These are phyloP conservation scores for Ascochyta rabiei DNA, from an alignment of 2,329 filamentous ascomycete genomes.

Conservation along the genomic window DNA sequence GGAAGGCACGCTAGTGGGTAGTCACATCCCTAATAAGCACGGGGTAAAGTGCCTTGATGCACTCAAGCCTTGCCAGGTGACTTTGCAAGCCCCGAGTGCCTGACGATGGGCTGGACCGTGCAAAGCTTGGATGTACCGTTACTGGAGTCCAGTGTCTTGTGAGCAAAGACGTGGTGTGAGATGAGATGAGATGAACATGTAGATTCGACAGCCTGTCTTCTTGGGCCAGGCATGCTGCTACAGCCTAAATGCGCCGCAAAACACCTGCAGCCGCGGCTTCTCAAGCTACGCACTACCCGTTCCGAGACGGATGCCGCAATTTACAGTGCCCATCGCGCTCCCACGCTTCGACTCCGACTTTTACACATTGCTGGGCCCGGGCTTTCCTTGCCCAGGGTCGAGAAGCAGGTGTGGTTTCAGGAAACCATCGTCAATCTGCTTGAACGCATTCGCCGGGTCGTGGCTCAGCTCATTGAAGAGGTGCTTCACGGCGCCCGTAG, in stretches of 20 bases:
- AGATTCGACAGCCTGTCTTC: not conserved
- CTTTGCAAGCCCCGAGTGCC: slow-evolving; percentile 8
- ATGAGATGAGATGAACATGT: not conserved
- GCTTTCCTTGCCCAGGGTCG: slow-evolving; percentile 60
- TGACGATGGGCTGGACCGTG: slow-evolving; percentile 1
- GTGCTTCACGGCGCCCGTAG: slow-evolving; percentile 77
- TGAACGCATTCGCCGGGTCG: slow-evolving; percentile 88
- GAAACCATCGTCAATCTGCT: slow-evolving; percentile 92
- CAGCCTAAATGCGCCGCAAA: slow-evolving; percentile 8
- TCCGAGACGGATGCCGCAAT: not conserved
- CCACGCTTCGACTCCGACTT: slow-evolving; percentile 1
- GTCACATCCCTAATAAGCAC: slow-evolving; percentile 9
- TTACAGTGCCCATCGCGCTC: slow-evolving; percentile 21
- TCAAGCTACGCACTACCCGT: not conserved
- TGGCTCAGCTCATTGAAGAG: slow-evolving; percentile 78
- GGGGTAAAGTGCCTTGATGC: slow-evolving; percentile 5
- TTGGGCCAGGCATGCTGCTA: slow-evolving; percentile 1
- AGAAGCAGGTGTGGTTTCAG: slow-evolving; percentile 91
- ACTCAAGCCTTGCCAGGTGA: slow-evolving; percentile 14
- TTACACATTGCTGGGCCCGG: slow-evolving; percentile 45
- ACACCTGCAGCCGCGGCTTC: slow-evolving; percentile 1
- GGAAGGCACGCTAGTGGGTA: slow-evolving; percentile 8
- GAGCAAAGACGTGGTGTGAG: not conserved
- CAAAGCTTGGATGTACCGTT: slow-evolving; percentile 11
- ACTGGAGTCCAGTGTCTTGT: not conserved